Evolutionary conservation across 2,329 filamentous ascomycete genomes (phyloP).

Genomic region (Bretziella fagacearum): DNA sequence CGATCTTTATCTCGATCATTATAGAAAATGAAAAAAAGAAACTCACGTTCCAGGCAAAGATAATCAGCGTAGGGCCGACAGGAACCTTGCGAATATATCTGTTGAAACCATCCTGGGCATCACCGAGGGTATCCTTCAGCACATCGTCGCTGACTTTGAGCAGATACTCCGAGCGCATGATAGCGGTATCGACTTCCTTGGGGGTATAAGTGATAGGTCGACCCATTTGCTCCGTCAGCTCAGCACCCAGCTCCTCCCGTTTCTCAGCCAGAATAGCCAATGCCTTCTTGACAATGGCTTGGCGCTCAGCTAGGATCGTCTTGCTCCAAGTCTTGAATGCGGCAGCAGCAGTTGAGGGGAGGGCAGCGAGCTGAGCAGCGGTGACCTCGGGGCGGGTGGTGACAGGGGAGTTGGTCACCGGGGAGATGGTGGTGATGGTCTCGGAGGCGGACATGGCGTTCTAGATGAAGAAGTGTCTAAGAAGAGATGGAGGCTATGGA

Average conservation of each 20-base stretch:
- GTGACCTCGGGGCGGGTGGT: constrained; percentile 62
- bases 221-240: constrained; percentile 90
- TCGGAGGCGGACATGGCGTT: constrained; percentile 40
- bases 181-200: constrained; percentile 69
- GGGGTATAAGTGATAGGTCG: constrained; percentile 74
- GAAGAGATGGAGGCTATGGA: neutral
- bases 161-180: constrained; percentile 72
- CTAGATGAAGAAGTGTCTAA: neutral
- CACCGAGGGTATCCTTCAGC: constrained; percentile 64
- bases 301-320: constrained; percentile 56
- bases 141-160: constrained; percentile 66
- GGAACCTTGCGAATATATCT: constrained; percentile 79
- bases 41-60: constrained; percentile 92
- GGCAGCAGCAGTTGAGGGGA: constrained; percentile 55
- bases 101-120: constrained; percentile 74
- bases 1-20: no score
- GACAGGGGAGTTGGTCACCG: constrained; percentile 71
- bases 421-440: constrained; percentile 66
- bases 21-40: neutral
- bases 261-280: constrained; percentile 51
- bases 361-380: constrained; percentile 46
- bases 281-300: constrained; percentile 66
- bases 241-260: constrained; percentile 64
- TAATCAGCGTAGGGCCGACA: constrained; percentile 69
- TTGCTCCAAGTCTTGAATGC: constrained; percentile 65